Conservation (phyloP, 345 rosid genomes). For the Gossypium ekmanianum region DNA sequence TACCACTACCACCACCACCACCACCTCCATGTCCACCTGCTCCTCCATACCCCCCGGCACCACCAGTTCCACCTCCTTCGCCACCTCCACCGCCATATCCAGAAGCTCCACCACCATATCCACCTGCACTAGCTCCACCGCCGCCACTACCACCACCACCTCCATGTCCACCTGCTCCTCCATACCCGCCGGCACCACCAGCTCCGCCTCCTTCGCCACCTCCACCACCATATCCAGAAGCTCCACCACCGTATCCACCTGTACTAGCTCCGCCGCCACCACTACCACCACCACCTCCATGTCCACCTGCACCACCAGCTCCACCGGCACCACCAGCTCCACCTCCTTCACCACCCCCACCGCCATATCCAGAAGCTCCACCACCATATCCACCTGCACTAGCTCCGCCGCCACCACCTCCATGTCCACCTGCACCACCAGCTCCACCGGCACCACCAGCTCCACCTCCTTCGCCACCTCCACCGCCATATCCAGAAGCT, state of each 20-base stretch:
- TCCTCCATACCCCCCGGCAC: constrained; percentile 8
- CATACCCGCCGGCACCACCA: neutral
- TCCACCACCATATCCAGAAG: constrained; percentile 5
- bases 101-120: neutral
- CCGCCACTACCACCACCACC: neutral
- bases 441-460: constrained; percentile 23
- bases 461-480: constrained; percentile 16
- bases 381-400: constrained; percentile 13
- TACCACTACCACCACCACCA: neutral
- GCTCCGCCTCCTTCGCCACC: neutral
- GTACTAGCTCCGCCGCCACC: constrained; percentile 19
- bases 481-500: constrained; percentile 10
- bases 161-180: constrained; percentile 5
- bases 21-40: constrained; percentile 28
- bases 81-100: neutral
- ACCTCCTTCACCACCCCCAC: constrained; percentile 15
- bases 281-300: neutral
- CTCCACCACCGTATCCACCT: constrained; percentile 17
- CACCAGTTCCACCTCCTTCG: constrained; percentile 12
- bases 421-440: constrained; percentile 1
- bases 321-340: constrained; percentile 15
- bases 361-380: constrained; percentile 12
- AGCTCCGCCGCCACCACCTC: neutral
- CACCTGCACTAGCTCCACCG: neutral
- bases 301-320: neutral